Evolutionary conservation across 2,329 filamentous ascomycete genomes (phyloP), one percentile per base, ranked within the genome.

Genomic region (Lizonia empirigonia): DNA sequence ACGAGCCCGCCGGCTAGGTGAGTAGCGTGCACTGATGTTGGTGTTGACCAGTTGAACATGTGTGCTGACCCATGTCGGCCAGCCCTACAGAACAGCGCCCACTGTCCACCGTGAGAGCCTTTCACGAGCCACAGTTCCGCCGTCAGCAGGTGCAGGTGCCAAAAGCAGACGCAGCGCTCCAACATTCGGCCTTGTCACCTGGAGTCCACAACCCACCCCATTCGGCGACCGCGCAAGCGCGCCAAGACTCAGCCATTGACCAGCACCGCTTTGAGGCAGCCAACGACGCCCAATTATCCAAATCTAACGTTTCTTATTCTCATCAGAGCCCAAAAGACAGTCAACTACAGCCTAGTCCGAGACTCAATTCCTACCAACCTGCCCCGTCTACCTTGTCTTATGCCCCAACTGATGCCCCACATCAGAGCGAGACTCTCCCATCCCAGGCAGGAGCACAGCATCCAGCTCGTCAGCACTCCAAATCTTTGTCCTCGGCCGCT

Each of bases 201-300:
- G 50, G 29, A 18, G 19, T 46, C 30, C 42, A 50, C 29, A 44
- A 45, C 46, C 29, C 45, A 30, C 36, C 52, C 33, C 37, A 44
- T 38, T 50, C 58, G 34, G 48, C 58, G 32, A 47, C 44, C 8
- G 27, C 18, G 32, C 49, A 53, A 49, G 34, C 35, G 30, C 62
- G 62, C 56, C 62, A 64, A 62, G 62, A 64, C 32, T 64, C 62
- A 27, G 54, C 54, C 48, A 55, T 57, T 32, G 53, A 53, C 44
- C 56, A 60, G 18, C 54, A 60, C 26, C 55, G 53, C 39, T 49
- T 60, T 22, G 62, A 62, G 34, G 19, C 42, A n/a, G 32, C 35
- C 45, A 60, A 56, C 34, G 59, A 62, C 24, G 22, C 44, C 23
- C 59, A 58, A 30, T 48, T 51, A 18, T 50, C 59, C 35, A 56